Percentiles rank a stretch among this genome's conserved stretches.
Conservation (phyloP, 2,329 filamentous ascomycete species). For the Aureobasidium sp. region DNA sequence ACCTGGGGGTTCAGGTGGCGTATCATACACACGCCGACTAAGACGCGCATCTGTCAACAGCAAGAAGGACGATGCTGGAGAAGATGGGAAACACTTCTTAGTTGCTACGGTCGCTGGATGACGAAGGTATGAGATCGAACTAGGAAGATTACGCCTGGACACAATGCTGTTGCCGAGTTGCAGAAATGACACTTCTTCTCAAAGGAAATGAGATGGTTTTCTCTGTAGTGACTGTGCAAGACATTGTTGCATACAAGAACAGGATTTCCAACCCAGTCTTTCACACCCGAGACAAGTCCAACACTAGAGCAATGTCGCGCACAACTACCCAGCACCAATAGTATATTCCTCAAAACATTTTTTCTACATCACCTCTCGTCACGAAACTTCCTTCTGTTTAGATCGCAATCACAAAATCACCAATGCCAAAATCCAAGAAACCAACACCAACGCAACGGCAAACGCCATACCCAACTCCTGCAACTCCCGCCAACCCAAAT, state of each 20-base stretch:
- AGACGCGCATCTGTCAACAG: too few relatives aligned
- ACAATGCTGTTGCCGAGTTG: too few relatives aligned
- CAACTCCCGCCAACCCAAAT: not conserved
- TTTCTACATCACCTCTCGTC: too few relatives aligned
- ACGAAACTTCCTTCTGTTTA: not conserved
- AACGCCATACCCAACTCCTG: not conserved
- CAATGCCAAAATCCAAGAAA: not conserved
- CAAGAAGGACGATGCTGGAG: too few relatives aligned
- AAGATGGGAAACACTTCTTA: too few relatives aligned
- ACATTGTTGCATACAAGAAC: not conserved
- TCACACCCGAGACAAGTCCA: not conserved
- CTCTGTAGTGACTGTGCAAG: not conserved
- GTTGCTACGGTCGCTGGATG: too few relatives aligned
- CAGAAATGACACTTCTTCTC: not conserved
- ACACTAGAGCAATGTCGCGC: not conserved
- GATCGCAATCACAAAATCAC: not conserved
- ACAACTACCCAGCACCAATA: not conserved
- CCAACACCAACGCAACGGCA: not conserved
- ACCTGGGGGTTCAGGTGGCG: too few relatives aligned
- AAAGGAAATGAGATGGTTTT: not conserved
- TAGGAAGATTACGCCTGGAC: too few relatives aligned
- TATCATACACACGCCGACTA: too few relatives aligned
- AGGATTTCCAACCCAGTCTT: too few relatives aligned
- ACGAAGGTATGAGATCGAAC: too few relatives aligned
- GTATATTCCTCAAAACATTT: too few relatives aligned